Conservation (phyloP, 805 yeast species). For the Zygosaccharomyces gambellarensis region DNA sequence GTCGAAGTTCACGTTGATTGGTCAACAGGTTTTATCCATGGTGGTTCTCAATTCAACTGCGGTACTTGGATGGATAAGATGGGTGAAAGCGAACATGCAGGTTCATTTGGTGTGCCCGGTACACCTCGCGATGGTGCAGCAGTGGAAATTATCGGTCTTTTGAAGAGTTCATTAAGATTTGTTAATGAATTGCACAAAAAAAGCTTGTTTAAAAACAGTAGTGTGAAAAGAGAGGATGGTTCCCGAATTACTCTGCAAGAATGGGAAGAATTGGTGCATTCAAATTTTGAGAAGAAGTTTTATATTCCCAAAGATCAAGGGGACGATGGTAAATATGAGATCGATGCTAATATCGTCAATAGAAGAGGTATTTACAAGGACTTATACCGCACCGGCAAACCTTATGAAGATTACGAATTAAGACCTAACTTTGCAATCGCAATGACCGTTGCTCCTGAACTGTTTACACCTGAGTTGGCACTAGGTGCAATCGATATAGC, state of each 20-base stretch:
- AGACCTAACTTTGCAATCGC: conserved; percentile 93
- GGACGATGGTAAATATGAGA: conserved; percentile 56
- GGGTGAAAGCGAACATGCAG: conserved; percentile 89
- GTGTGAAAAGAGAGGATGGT: conserved; percentile 60
- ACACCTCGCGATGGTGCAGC: conserved; percentile 98
- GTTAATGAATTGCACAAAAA: conserved; percentile 52
- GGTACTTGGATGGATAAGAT: conserved; percentile 99
- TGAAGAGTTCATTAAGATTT: conserved; percentile 81
- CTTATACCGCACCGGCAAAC: conserved; percentile 71
- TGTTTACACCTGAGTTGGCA: conserved; percentile 63
- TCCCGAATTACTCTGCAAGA: conserved; percentile 48
- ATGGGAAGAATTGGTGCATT: conserved; percentile 69
- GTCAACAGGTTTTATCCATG: conserved; percentile 80
- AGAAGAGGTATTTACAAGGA: conserved; percentile 95
- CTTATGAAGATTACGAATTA: conserved; percentile 88
- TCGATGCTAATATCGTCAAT: conserved; percentile 64
- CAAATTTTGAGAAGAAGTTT: conserved; percentile 73
- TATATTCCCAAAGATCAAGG: conserved; percentile 64
- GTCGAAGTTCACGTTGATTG: conserved; percentile 79
- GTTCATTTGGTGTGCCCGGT: conserved; percentile 89
- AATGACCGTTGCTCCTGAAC: conserved; percentile 90
- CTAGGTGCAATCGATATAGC: conserved; percentile 63
- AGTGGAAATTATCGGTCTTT: conserved; percentile 80
- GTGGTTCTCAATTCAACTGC: conserved; percentile 89
- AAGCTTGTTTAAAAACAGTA: conserved; percentile 53